These are phyloP conservation scores for Phytopythium boreale DNA, from an alignment of 352 stramenopile genomes.

Conservation along the genomic window DNA sequence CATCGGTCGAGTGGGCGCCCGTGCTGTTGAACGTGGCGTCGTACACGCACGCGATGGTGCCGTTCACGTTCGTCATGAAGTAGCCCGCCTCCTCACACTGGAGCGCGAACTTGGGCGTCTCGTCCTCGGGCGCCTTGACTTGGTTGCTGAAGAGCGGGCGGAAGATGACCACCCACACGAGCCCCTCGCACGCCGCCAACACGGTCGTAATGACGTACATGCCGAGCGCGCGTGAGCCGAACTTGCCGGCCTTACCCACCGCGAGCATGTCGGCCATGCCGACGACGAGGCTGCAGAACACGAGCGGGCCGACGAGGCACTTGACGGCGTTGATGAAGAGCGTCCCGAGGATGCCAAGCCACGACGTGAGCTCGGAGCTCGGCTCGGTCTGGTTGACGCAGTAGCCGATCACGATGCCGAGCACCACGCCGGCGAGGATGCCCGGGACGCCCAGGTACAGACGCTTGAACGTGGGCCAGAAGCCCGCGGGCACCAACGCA, in stretches of 20 bases:
- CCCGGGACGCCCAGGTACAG: not conserved
- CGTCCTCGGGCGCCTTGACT: not conserved
- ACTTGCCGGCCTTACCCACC: conserved; percentile 14
- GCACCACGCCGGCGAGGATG: not conserved
- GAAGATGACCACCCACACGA: conserved; percentile 21
- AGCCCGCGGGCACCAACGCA: not conserved
- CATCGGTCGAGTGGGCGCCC: not conserved
- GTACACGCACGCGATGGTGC: conserved; percentile 8
- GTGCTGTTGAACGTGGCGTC: conserved; percentile 4
- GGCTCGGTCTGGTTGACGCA: not conserved
- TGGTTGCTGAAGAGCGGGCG: conserved; percentile 13
- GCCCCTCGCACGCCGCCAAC: conserved; percentile 10
- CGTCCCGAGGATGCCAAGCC: conserved; percentile 20
- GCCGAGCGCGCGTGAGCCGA: conserved; percentile 14
- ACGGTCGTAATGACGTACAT: conserved; percentile 22
- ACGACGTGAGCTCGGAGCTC: conserved; percentile 8
- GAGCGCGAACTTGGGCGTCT: not conserved
- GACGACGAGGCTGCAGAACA: conserved; percentile 32
- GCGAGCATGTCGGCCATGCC: conserved; percentile 25
- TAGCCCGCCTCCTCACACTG: conserved; percentile 9
- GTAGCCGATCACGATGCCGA: conserved; percentile 1
- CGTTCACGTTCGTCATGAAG: conserved; percentile 8
- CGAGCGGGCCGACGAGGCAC: conserved; percentile 29
- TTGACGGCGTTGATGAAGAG: conserved; percentile 36
- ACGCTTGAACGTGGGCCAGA: not conserved